Evolutionary conservation across 2,329 filamentous ascomycete genomes (phyloP).

Genomic region (Nannizziopsis barbatae): DNA sequence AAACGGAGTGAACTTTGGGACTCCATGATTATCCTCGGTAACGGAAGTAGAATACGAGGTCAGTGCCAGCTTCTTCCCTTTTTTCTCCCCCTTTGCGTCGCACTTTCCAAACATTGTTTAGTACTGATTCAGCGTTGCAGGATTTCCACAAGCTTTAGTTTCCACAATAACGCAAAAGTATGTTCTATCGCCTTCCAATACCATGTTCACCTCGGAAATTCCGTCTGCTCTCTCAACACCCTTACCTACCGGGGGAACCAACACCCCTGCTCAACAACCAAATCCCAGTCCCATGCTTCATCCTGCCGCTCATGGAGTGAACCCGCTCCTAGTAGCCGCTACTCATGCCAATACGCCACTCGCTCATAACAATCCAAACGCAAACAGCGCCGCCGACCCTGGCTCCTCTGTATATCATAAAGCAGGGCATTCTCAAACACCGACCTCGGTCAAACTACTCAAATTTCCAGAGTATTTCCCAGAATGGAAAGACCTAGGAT

Average conservation of each 20-base stretch:
- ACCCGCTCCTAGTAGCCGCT: slow-evolving; percentile 82
- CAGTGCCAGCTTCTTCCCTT: slow-evolving; percentile 12
- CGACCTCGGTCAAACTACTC: slow-evolving; percentile 69
- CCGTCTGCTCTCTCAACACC: slow-evolving; percentile 90
- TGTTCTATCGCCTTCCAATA: slow-evolving; percentile 81
- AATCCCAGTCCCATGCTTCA: slow-evolving; percentile 43
- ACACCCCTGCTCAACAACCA: slow-evolving; percentile 52
- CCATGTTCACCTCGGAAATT: slow-evolving; percentile 93
- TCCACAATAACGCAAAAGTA: slow-evolving; percentile 70
- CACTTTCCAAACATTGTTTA: background rate
- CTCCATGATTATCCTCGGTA: slow-evolving; percentile 79
- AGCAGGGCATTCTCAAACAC: slow-evolving; percentile 59
- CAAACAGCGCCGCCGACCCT: slow-evolving; percentile 19
- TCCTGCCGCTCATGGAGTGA: slow-evolving; percentile 54
- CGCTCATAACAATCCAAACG: slow-evolving; percentile 29
- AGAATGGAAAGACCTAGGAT: slow-evolving; percentile 69
- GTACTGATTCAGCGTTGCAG: slow-evolving; percentile 32
- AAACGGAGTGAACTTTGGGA: slow-evolving; percentile 87
- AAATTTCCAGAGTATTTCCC: slow-evolving; percentile 73
- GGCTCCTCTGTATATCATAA: slow-evolving; percentile 36
- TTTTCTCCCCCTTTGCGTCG: background rate
- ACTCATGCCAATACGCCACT: slow-evolving; percentile 44
- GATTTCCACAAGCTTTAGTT: slow-evolving; percentile 81
- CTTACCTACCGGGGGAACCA: slow-evolving; percentile 79
- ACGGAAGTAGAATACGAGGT: slow-evolving; percentile 60